These are phyloP conservation scores for Myxozyma geophila DNA, from an alignment of 805 yeast genomes.

Conservation along the genomic window DNA sequence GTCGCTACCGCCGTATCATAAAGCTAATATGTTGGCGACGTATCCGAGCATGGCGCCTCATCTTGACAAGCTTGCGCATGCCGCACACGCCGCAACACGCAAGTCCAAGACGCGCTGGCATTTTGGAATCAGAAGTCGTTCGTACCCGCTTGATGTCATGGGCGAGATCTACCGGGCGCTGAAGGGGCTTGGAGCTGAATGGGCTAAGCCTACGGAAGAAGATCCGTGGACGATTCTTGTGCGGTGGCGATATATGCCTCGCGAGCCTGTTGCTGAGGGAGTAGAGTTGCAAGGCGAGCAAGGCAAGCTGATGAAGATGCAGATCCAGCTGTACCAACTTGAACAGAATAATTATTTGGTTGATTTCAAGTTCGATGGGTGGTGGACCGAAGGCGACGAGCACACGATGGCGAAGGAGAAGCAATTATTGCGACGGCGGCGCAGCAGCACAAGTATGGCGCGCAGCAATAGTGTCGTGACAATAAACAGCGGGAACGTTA, in stretches of 20 bases:
- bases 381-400: constrained; percentile 62
- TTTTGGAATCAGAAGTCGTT: constrained; percentile 93
- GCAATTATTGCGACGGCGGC: constrained; percentile 28
- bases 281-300: constrained; percentile 39
- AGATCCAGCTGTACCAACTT: constrained; percentile 90
- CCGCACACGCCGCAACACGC: constrained; percentile 59
- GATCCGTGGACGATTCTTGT: constrained; percentile 86
- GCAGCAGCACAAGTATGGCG: constrained; percentile 29
- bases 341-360: constrained; percentile 96
- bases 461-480: constrained; percentile 26
- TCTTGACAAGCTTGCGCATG: constrained; percentile 46
- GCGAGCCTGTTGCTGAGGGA: constrained; percentile 9
- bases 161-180: constrained; percentile 96
- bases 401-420: constrained; percentile 35
- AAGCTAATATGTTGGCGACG: constrained; percentile 75
- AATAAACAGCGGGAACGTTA: constrained; percentile 30
- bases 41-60: constrained; percentile 33
- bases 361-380: constrained; percentile 97
- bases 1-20: constrained; percentile 89
- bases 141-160: constrained; percentile 97
- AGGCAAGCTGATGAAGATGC: constrained; percentile 80
- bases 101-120: constrained; percentile 97
- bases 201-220: constrained; percentile 94
- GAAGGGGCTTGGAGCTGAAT: constrained; percentile 92
- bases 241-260: constrained; percentile 80